Conservation (phyloP, 148 eudicot genomes). For the Dysphania ambrosioides region DNA sequence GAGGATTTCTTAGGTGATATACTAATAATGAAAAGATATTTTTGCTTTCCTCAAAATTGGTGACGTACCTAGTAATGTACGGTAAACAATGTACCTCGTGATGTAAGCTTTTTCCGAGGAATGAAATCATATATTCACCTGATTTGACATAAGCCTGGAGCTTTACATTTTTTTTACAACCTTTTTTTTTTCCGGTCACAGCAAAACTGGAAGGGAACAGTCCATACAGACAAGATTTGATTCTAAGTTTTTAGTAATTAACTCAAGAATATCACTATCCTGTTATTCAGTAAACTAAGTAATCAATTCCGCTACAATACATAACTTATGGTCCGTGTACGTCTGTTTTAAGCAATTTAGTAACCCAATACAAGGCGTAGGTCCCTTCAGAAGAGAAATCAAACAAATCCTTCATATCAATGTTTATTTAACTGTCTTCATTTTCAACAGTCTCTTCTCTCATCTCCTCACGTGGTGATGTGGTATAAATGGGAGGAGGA, state of each 20-base stretch:
- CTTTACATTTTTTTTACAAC: background rate
- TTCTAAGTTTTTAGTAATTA: background rate
- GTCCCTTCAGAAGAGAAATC: constrained; percentile 55
- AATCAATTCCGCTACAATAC: background rate
- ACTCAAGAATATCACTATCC: background rate
- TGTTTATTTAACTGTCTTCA: constrained; percentile 20
- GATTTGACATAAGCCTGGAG: background rate
- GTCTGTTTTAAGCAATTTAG: constrained; percentile 36
- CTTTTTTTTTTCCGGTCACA: background rate
- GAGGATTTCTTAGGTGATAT: background rate
- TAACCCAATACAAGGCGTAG: constrained; percentile 45
- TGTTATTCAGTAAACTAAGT: background rate
- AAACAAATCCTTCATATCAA: constrained; percentile 43
- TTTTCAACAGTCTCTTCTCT: constrained; percentile 10
- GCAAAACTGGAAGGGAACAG: too few relatives aligned
- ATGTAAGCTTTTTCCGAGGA: background rate
- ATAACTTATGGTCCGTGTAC: background rate
- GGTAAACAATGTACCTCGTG: background rate
- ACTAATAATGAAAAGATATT: background rate
- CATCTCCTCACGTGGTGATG: constrained; percentile 14
- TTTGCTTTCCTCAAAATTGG: background rate
- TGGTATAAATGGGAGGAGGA: too few relatives aligned
- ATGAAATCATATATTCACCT: background rate
- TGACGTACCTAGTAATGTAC: background rate
- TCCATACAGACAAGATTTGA: background rate